These are phyloP conservation scores for Avena sativa DNA, from an alignment of 176 grass and related monocot species.

Conservation along the genomic window DNA sequence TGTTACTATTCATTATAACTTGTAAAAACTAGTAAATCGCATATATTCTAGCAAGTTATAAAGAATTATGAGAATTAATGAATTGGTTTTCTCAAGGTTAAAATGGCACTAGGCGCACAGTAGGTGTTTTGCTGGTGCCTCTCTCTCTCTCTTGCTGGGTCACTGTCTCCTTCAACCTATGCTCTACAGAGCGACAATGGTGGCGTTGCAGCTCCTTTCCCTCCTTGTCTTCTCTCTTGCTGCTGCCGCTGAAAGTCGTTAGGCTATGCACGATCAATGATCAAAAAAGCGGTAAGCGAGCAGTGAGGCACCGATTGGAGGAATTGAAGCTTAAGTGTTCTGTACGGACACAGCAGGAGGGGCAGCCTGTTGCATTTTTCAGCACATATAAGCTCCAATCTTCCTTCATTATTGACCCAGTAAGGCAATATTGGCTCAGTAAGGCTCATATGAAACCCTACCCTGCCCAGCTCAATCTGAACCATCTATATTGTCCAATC, in stretches of 20 bases:
- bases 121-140: neutral
- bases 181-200: neutral
- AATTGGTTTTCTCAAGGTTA: neutral
- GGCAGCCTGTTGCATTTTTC: no score
- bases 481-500: no score
- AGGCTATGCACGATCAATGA: no score
- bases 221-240: neutral
- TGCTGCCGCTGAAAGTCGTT: neutral
- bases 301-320: no score
- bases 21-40: neutral
- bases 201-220: neutral
- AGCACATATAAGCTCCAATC: no score
- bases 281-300: no score
- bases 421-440: no score
- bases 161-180: neutral
- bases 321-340: no score
- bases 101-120: neutral
- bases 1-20: neutral
- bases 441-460: no score
- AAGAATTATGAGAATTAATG: neutral
- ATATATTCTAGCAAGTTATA: conserved; percentile 7
- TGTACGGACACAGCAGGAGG: no score
- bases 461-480: no score
- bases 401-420: no score
- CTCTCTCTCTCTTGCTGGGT: neutral